Conservation (phyloP, 208 protist species). For the Acanthamoeba healyi region DNA sequence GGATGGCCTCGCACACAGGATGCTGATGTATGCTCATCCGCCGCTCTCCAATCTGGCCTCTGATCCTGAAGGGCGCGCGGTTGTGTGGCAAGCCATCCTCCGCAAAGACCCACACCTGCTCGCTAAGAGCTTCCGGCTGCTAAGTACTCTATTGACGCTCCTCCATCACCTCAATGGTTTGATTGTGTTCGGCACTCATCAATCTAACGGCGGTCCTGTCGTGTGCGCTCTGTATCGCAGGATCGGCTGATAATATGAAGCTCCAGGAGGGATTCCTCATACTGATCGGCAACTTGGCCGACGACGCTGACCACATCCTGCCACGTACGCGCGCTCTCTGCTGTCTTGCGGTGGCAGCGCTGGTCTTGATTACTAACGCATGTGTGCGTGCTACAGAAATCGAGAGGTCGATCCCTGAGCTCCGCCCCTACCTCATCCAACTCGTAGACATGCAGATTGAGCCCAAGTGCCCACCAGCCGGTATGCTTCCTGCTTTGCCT, state of each 20-base stretch:
- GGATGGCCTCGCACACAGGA: neutral
- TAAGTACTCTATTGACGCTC: neutral
- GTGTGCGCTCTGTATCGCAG: neutral
- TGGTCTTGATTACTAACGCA: no score
- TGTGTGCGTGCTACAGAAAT: neutral
- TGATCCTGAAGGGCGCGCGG: neutral
- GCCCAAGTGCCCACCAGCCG: neutral
- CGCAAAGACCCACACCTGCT: neutral
- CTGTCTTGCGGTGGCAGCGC: no score
- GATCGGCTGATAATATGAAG: neutral
- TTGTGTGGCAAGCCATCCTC: slow-evolving; percentile 18
- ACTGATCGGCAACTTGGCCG: neutral
- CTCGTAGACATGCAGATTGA: neutral
- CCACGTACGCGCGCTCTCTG: neutral
- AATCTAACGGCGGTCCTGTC: no score
- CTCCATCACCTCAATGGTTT: no score
- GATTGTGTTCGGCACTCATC: no score
- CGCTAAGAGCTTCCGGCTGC: neutral
- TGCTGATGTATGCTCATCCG: neutral
- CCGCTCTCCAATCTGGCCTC: slow-evolving; percentile 2
- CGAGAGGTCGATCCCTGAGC: neutral
- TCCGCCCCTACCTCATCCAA: neutral
- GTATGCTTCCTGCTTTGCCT: neutral
- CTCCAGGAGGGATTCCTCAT: neutral
- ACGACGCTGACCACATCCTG: slow-evolving; percentile 1